Evolutionary conservation across 768 basidiomycete genomes (phyloP), one percentile per base, ranked within the genome.

Genomic region (Symmetrospora coprosmae): DNA sequence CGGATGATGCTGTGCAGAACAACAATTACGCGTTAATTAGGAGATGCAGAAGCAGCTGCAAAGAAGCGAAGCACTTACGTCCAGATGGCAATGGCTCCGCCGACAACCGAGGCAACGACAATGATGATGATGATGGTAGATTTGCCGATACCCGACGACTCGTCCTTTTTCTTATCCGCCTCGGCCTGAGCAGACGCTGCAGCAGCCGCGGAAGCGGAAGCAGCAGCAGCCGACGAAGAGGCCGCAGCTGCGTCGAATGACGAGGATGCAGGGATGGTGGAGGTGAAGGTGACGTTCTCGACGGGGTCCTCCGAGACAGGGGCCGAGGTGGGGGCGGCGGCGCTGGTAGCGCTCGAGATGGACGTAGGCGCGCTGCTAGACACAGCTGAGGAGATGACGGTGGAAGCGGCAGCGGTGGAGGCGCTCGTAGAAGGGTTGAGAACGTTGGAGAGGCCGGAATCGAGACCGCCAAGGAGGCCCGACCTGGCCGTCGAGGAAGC

Each of bases 41-140:
- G n/a, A 6, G 47, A 27, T 19, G 16, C n/a, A n/a, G n/a, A n/a
- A n/a, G n/a, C n/a, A n/a, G n/a, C n/a, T n/a, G n/a, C n/a, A n/a
- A 13, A 21, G 21, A 27, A 28, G 13, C 35, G 19, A 21, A 21
- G 51, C 51, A 58, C 55, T 58, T 43, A 58, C 55, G 55, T 58
- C 55, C 55, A 58, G 23, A 58, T 58, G 5, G 40, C 55, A 27
- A 58, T 58, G 14, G 55, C 55, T 31, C 55, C 55, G n/a, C 55
- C 55, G 2, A 58, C 43, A 23, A 39, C 43, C 40, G 39, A 43
- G 30, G 55, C 55, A 5, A 58, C 55, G 23, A 58, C 55, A 16
- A 58, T 47, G 37, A 58, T 58, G 43, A 58, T 58, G 37, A 58
- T 58, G 30, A 58, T 46, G 4, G 55, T 43, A 19, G 23, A 21